Evolutionary conservation across 345 rosid genomes (phyloP), one percentile per base, ranked within the genome.

Genomic region (Dovyalis caffra): DNA sequence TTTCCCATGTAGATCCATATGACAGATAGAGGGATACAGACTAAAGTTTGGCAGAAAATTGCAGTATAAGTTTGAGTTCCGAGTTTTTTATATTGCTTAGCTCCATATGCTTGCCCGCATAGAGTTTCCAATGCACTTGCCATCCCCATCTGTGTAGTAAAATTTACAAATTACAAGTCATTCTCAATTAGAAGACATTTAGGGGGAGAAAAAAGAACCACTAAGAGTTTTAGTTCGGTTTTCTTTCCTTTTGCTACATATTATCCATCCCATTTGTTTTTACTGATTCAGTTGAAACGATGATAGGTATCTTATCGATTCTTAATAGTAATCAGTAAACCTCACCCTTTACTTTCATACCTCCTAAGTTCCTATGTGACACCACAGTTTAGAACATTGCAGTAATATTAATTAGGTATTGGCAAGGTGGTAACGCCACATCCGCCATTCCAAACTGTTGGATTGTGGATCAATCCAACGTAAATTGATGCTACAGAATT

Each of bases 81-180:
- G 16, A 91, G 79, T 78, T 69, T 91, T 38, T 71, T 71, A 45
- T 75, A 90, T 57, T 90, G 94, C 26, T 85, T 71, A 53, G 97
- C 94, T 86, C 97, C 97, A 73, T 85, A 82, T 2, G 92, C 90
- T 88, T 92, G 97, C 4, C 99, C 97, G 69, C 90, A 83, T 58
- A 95, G 63, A 33, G 97, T 95, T 79, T 95, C 97, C 78, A 92
- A 74, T 21, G 91, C 95, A 81, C 78, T 84, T 1, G 99, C 84
- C 83, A 92, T 85, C 37, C 97, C 97, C 64, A 84, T 78, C 97
- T 90, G 92, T 64, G 10, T 0, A 10, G 5, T 45, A 37, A 3
- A 32, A 51, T 10, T 32, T 9, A 72, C 70, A 70, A 49, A 74
- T 73, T 49, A 40, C 75, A 35, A 7, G 56, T n/a, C 29, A 35